phyloP scores from a whole-genome alignment of 257 asterid species.

The Catharanthus roseus region DNA sequence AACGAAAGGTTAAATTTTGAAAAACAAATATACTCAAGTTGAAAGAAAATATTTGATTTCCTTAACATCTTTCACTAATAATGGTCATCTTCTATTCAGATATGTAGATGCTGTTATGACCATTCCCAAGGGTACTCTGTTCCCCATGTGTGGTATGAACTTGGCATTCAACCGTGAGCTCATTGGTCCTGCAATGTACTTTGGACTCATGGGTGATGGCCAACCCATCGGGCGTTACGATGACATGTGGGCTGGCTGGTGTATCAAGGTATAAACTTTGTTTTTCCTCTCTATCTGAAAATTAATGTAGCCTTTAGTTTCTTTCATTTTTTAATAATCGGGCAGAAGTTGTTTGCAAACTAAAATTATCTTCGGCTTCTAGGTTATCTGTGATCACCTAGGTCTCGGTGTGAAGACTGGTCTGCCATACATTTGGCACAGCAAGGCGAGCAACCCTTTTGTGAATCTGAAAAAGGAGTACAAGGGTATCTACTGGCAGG shows the following conservation, averaged over 20 bases:
- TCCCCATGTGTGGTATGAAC: slow-evolving; percentile 85
- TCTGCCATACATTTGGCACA: slow-evolving; percentile 80
- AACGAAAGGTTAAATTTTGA: slow-evolving; percentile 42
- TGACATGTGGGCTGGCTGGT: slow-evolving; percentile 94
- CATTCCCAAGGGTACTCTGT: slow-evolving; percentile 66
- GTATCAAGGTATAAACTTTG: slow-evolving; percentile 50
- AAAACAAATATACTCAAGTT: not conserved
- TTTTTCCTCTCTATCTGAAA: not conserved
- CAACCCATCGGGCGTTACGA: slow-evolving; percentile 89
- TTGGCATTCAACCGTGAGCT: slow-evolving; percentile 69
- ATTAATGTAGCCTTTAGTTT: not conserved
- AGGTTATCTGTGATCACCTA: slow-evolving; percentile 78
- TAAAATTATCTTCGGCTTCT: not conserved
- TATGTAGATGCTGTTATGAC: slow-evolving; percentile 80
- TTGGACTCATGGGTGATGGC: slow-evolving; percentile 88
- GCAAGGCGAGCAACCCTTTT: slow-evolving; percentile 89
- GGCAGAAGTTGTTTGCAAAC: no score
- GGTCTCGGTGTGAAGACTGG: slow-evolving; percentile 70
- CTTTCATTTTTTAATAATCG: not conserved
- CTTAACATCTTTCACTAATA: not conserved
- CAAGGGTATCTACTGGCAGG: slow-evolving; percentile 84
- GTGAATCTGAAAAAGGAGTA: slow-evolving; percentile 78
- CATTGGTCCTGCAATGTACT: slow-evolving; percentile 91
- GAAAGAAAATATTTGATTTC: not conserved
- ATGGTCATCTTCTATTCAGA: slow-evolving; percentile 23